A percentile compares a stretch with the other conserved stretches of the same genome.
These are phyloP conservation scores for Geotrichum siamense DNA, from an alignment of 1,139 yeast species.

Conservation along the genomic window DNA sequence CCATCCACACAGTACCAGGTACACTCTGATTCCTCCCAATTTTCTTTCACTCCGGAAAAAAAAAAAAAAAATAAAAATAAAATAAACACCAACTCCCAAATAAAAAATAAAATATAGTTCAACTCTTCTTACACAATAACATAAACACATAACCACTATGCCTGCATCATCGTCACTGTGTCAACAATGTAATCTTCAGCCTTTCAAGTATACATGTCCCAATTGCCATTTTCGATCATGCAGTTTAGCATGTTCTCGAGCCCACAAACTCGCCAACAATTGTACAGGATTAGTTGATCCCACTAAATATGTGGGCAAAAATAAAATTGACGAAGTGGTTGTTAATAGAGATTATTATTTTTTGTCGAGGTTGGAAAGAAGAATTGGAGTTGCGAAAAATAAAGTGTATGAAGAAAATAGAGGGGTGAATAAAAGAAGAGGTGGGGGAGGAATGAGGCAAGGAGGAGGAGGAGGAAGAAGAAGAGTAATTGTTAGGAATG, in stretches of 20 bases:
- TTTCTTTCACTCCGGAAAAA: too few relatives aligned
- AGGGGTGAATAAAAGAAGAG: constrained; percentile 6
- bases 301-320: constrained; percentile 48
- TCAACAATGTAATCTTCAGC: too few relatives aligned
- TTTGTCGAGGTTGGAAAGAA: constrained; percentile 56
- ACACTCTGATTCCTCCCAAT: too few relatives aligned
- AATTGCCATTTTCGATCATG: constrained; percentile 66
- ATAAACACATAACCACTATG: too few relatives aligned
- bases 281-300: constrained; percentile 68
- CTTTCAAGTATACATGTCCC: constrained; percentile 89
- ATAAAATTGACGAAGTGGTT: constrained; percentile 37
- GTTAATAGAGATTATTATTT: constrained; percentile 84
- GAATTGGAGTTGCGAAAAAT: constrained; percentile 33
- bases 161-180: too few relatives aligned
- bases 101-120: too few relatives aligned
- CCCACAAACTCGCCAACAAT: constrained; percentile 54
- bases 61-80: too few relatives aligned
- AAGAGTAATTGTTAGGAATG: constrained; percentile 33
- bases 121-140: too few relatives aligned
- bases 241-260: constrained; percentile 59
- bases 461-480: too few relatives aligned
- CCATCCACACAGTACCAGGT: too few relatives aligned
- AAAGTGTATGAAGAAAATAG: constrained; percentile 16
- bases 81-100: too few relatives aligned
- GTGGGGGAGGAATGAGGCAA: too few relatives aligned